Evolutionary conservation across 352 stramenopile species (phyloP), one percentile per base, ranked within the genome.

Genomic region (Phytophthora syringae): DNA sequence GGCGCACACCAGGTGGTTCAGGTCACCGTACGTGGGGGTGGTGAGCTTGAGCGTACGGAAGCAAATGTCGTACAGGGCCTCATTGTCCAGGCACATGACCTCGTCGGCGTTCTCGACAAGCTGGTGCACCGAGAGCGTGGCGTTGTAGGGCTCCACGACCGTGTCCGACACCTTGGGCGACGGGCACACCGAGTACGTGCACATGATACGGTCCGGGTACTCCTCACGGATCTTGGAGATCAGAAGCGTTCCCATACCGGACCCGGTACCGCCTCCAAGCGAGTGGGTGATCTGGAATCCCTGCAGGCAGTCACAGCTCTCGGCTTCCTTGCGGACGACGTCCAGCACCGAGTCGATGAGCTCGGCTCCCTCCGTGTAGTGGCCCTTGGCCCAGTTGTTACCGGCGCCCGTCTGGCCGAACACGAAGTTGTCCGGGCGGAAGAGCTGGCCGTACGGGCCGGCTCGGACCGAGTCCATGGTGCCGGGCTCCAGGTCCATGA

Each of bases 1-100:
- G 21, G 97, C 96, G 51, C 96, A 99, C 76, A 99, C 98, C 40
- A 99, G 84, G 80, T 99, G 94, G 89, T 99, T 99, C 45, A 99
- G 77, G 72, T 99, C 97, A 69, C 94, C 91, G 85, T 99, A 99
- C 20, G 95, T 99, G 25, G 98, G 98, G 37, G 97, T 99, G 58
- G 96, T 97, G 54, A 99, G 89, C 84, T 99, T 99, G 48, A 99
- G 84, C 52, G 98, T 99, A 63, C 97, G 97, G 93, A 99, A 99
- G 88, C 98, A 99, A 87, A 99, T 99, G 76, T 99, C 98, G 84
- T 99, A 99, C 40, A 99, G 88, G 40, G 98, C 98, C 83, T 99
- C 98, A 83, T 99, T 99, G 76, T 99, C 98, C 61, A 99, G 86
- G 63, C 97, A 98, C 87, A 99, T 99, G 78, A 98, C 98, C 76